Base-by-base conservation (phyloP, 306 rosid species). In the Dalbergia oliveri region DNA sequence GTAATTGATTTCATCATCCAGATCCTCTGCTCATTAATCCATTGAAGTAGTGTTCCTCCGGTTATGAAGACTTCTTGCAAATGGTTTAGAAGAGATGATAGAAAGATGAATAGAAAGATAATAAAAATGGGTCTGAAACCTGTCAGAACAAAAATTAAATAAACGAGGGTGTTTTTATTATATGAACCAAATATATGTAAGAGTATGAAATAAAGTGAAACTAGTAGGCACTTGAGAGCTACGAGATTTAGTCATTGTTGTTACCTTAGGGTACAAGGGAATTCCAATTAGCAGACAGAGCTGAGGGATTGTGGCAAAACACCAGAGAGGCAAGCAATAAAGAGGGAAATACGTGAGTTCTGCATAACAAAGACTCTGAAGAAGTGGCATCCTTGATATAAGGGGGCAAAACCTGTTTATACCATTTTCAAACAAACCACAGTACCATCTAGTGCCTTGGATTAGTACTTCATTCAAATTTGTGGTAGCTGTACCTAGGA, bases 1-100 rank as follows among this genome's bases (percentile, higher is more conserved):
- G 92, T 88, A 12, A 79, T 58, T 34, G 90, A 81, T 71, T 69
- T 91, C 14, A 93, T 86, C 97, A 93, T 89, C 97, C 97, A 93
- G 8, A 88, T 75, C 53, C 94, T 79, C 9, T 87, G 94, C 73
- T 91, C 97, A 35, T 88, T 88, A 56, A 87, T 65, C 90, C 90
- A 87, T 31, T 83, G 68, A 0, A 21, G 79, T 6, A 88, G 41
- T 45, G 97, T 73, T 39, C 86, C 86, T 39, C 93, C 89, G 0
- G 90, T 84, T 68, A 57, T 14, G 57, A 87, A 39, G 51, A 91
- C 88, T 79, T 93, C 94, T 4, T 54, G 68, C 35, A 86, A 79
- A 70, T 87, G 88, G 31, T 85, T 84, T 0, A 62, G 61, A 6
- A 76, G 39, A 8, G 88, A 58, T 3, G 97, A 93, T 16, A 86